These are phyloP conservation scores for Sclerotinia borealis DNA, from an alignment of 2,329 filamentous ascomycete genomes.

Conservation along the genomic window DNA sequence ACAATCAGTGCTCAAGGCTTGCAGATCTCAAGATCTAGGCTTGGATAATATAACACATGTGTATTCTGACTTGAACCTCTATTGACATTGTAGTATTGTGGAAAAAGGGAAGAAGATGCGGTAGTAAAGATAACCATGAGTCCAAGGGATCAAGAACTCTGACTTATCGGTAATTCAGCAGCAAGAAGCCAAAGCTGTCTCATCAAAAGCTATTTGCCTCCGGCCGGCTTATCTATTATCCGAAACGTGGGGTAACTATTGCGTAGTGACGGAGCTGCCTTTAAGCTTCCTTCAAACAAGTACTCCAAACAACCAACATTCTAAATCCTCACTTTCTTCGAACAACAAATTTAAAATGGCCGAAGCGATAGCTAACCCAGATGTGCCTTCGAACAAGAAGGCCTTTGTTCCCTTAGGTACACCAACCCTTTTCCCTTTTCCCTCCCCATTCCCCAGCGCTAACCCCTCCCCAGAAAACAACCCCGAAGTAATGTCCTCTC, in stretches of 20 bases:
- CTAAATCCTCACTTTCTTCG: not conserved
- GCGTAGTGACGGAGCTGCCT: not conserved
- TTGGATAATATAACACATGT: not conserved
- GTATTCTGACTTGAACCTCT: too few relatives aligned
- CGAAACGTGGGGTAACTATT: not conserved
- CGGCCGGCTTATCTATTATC: not conserved
- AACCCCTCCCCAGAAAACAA: slow-evolving; percentile 58
- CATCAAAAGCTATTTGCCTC: not conserved
- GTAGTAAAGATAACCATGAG: not conserved
- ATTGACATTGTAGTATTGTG: not conserved
- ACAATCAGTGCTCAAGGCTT: not conserved
- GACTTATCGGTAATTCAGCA: too few relatives aligned
- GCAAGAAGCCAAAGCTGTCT: not conserved
- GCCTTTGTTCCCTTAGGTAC: slow-evolving; percentile 32
- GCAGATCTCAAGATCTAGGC: not conserved
- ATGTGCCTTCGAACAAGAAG: slow-evolving; percentile 29
- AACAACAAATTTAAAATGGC: slow-evolving; percentile 1
- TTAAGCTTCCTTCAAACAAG: not conserved
- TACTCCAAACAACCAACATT: not conserved
- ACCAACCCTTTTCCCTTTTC: not conserved
- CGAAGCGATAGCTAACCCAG: slow-evolving; percentile 21
- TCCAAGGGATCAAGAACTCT: not conserved
- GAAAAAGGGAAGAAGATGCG: not conserved
- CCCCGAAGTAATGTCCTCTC: slow-evolving; percentile 79
- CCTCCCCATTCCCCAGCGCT: not conserved